Conservation (phyloP, 192 early-diverging fungal species). For the Mortierella claussenii region DNA sequence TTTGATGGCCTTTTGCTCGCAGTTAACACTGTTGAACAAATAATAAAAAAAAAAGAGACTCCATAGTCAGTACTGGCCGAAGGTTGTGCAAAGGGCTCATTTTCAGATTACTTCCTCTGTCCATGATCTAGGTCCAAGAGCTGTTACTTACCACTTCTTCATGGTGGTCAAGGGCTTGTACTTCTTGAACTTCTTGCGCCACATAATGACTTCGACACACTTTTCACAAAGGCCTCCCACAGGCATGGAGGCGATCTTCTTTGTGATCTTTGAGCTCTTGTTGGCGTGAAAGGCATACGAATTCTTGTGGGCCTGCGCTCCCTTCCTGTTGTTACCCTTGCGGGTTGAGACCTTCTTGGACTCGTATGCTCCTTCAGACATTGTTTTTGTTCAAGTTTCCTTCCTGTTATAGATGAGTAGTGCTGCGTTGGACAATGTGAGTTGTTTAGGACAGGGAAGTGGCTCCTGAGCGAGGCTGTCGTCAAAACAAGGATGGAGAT, state of each 20-base stretch:
- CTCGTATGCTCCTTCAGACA: constrained; percentile 32
- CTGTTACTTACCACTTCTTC: constrained; percentile 89
- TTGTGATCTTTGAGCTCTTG: constrained; percentile 83
- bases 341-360: constrained; percentile 59
- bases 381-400: constrained; percentile 1
- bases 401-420: too few relatives aligned
- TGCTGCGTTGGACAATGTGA: too few relatives aligned
- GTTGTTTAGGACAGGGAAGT: too few relatives aligned
- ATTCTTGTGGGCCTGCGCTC: constrained; percentile 92
- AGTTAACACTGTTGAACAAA: constrained; percentile 62
- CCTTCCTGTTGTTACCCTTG: constrained; percentile 75
- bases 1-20: constrained; percentile 84
- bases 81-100: too few relatives aligned
- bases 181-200: constrained; percentile 94
- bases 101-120: too few relatives aligned
- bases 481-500: too few relatives aligned
- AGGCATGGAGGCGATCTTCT: constrained; percentile 79
- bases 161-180: constrained; percentile 95
- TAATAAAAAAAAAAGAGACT: background rate
- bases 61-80: too few relatives aligned
- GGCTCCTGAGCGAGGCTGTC: too few relatives aligned
- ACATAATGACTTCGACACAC: constrained; percentile 80
- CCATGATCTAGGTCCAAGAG: too few relatives aligned
- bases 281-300: constrained; percentile 85
- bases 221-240: constrained; percentile 82